phyloP scores from a whole-genome alignment of 2,329 filamentous ascomycete genomes.

The Penicillium sp. region DNA sequence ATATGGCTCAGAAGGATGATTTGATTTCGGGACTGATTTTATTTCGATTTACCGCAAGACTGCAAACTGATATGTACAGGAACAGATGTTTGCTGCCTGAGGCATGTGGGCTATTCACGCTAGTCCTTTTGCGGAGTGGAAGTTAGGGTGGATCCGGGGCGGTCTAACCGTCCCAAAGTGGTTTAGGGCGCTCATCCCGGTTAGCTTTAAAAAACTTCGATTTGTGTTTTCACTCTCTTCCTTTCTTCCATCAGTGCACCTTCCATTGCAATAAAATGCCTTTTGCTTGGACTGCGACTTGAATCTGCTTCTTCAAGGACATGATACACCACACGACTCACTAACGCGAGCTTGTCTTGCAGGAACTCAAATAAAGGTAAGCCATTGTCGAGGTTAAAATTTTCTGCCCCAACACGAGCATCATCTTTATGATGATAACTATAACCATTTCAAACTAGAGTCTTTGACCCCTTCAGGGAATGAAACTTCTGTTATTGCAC shows the following conservation, averaged over 20 bases:
- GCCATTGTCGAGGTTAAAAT: slow-evolving; percentile 11
- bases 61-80: neutral
- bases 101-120: neutral
- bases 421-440: slow-evolving; percentile 71
- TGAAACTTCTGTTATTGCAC: slow-evolving; percentile 81
- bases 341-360: slow-evolving; percentile 7
- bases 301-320: neutral
- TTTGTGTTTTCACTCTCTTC: slow-evolving; percentile 23
- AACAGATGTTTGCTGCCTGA: neutral
- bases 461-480: slow-evolving; percentile 80
- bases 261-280: slow-evolving; percentile 19
- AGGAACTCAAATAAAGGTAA: slow-evolving; percentile 28
- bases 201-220: slow-evolving; percentile 35
- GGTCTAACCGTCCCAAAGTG: neutral
- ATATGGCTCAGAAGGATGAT: neutral
- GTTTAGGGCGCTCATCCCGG: neutral
- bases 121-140: slow-evolving; percentile 8
- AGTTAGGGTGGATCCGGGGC: slow-evolving; percentile 29
- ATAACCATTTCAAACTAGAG: slow-evolving; percentile 86
- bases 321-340: neutral
- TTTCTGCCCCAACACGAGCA: slow-evolving; percentile 13
- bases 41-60: neutral
- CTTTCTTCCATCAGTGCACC: slow-evolving; percentile 20
- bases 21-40: neutral
- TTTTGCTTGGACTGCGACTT: neutral